Evolutionary conservation across 2,329 filamentous ascomycete species (phyloP).

Genomic region (Hyphodiscus sp.): DNA sequence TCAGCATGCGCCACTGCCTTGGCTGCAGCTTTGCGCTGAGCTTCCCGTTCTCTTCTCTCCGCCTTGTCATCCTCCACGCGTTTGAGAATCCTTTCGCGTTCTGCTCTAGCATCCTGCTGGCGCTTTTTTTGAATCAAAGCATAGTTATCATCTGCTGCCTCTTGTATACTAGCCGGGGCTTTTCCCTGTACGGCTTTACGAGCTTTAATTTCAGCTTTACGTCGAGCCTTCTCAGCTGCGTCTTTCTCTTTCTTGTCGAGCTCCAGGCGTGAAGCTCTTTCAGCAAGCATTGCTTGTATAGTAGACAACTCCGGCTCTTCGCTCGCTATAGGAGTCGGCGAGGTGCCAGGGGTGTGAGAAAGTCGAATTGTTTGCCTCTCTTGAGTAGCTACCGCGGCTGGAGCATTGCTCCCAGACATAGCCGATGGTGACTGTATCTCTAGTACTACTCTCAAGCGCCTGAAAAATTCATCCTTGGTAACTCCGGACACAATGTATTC

Average conservation of each 20-base stretch:
- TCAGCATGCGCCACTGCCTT: conserved; percentile 19
- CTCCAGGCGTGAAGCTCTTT: conserved; percentile 43
- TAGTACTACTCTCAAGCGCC: conserved; percentile 41
- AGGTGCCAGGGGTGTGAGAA: not conserved
- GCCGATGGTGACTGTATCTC: conserved; percentile 4
- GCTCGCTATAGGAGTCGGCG: not conserved
- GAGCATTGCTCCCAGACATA: not conserved
- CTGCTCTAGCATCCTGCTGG: conserved; percentile 58
- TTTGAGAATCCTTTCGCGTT: conserved; percentile 64
- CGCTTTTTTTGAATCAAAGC: conserved; percentile 51
- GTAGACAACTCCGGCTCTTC: conserved; percentile 2
- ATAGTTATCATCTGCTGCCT: conserved; percentile 38
- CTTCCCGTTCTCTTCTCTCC: conserved; percentile 53
- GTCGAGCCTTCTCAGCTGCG: conserved; percentile 31
- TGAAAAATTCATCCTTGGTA: conserved; percentile 59
- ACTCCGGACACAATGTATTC: conserved; percentile 66
- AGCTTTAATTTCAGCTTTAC: conserved; percentile 38
- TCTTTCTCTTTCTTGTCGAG: conserved; percentile 41
- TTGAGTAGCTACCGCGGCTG: not conserved
- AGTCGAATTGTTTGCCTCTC: not conserved
- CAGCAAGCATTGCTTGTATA: conserved; percentile 39
- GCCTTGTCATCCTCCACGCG: conserved; percentile 72
- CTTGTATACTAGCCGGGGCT: conserved; percentile 4
- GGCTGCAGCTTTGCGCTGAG: conserved; percentile 40
- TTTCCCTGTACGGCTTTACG: conserved; percentile 35